A percentile compares a stretch with the other conserved stretches of the same genome.
Conservation (phyloP, 2,329 filamentous ascomycete genomes). For the Neopestalotiopsis sp. region DNA sequence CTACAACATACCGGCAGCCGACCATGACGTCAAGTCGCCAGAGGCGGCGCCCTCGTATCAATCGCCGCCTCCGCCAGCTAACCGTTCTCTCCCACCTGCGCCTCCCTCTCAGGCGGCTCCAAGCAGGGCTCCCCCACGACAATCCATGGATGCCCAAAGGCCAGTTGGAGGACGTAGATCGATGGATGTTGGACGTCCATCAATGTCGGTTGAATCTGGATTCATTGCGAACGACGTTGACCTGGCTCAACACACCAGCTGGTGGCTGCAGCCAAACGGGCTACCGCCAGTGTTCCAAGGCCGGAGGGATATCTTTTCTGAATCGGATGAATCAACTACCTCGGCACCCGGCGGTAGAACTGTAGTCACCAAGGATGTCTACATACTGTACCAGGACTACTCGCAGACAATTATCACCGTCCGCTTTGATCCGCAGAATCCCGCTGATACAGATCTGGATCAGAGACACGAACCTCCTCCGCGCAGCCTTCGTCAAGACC, state of each 20-base stretch:
- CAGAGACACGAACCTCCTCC: slow-evolving; percentile 89
- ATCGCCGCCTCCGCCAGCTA: slow-evolving; percentile 50
- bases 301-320: slow-evolving; percentile 81
- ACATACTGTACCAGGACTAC: slow-evolving; percentile 93
- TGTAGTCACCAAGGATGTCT: slow-evolving; percentile 79
- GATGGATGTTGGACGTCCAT: slow-evolving; percentile 75
- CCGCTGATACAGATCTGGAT: slow-evolving; percentile 75
- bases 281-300: slow-evolving; percentile 83
- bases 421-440: slow-evolving; percentile 77
- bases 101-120: slow-evolving; percentile 32
- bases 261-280: slow-evolving; percentile 85
- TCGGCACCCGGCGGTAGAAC: slow-evolving; percentile 73
- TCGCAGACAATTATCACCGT: slow-evolving; percentile 90
- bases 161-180: slow-evolving; percentile 61
- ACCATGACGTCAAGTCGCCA: slow-evolving; percentile 55
- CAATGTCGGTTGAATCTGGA: slow-evolving; percentile 69
- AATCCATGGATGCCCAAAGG: slow-evolving; percentile 70
- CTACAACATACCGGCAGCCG: slow-evolving; percentile 46
- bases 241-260: slow-evolving; percentile 73
- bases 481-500: slow-evolving; percentile 82
- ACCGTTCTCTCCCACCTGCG: slow-evolving; percentile 49
- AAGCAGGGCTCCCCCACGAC: slow-evolving; percentile 50
- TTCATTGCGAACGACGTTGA: slow-evolving; percentile 91
- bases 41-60: slow-evolving; percentile 52
- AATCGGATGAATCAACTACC: slow-evolving; percentile 79